A percentile compares a stretch with the other conserved stretches of the same genome.
Evolutionary conservation across 306 rosid genomes (phyloP).

Genomic region (Geum urbanum): DNA sequence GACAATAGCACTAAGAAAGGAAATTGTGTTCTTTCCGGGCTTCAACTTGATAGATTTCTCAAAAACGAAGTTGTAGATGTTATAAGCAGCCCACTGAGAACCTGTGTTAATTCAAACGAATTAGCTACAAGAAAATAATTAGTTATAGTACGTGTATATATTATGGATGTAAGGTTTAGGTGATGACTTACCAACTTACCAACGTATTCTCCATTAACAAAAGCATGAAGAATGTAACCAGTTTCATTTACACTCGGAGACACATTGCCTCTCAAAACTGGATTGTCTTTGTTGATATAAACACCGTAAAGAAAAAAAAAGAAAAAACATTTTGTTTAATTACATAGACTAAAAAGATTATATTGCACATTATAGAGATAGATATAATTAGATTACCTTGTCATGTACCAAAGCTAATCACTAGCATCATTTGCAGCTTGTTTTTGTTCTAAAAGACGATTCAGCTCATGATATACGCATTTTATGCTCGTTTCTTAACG

Average conservation of each 20-base stretch:
- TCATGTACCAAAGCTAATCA: slow-evolving; percentile 63
- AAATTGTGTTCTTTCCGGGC: slow-evolving; percentile 36
- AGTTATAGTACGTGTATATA: no score
- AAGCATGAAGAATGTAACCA: slow-evolving; percentile 49
- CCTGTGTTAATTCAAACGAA: slow-evolving; percentile 19
- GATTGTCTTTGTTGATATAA: slow-evolving; percentile 31
- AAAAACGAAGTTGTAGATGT: slow-evolving; percentile 24
- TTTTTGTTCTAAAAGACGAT: slow-evolving; percentile 43
- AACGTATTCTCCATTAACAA: slow-evolving; percentile 39
- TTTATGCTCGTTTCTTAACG: no score
- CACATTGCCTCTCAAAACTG: slow-evolving; percentile 40
- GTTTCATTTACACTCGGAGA: slow-evolving; percentile 36
- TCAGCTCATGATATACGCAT: no score
- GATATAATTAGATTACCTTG: slow-evolving; percentile 32
- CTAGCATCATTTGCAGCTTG: slow-evolving; percentile 34
- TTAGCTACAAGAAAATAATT: no score
- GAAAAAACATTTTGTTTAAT: no score
- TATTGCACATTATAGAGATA: no score
- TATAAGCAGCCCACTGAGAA: slow-evolving; percentile 41
- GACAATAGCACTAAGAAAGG: slow-evolving; percentile 46
- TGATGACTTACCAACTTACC: slow-evolving; percentile 31
- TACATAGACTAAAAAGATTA: no score
- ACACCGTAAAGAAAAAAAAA: slow-evolving; percentile 26
- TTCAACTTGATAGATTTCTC: slow-evolving; percentile 35
- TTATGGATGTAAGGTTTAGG: neutral